Evolutionary conservation across 176 grass and related monocot genomes (phyloP).

Genomic region (Bothriochloa decipiens): DNA sequence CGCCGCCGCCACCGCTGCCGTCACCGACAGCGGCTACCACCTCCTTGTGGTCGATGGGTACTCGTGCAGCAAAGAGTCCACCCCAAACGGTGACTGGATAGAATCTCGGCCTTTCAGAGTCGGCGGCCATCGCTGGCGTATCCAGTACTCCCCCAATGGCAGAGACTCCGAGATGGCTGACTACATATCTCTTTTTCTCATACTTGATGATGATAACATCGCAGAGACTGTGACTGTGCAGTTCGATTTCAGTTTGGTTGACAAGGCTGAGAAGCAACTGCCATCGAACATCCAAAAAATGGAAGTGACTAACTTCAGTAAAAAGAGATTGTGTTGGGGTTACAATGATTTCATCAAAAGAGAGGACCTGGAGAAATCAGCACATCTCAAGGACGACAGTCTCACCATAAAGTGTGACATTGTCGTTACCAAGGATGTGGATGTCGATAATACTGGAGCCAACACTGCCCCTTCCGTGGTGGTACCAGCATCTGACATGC

Average conservation of each 20-base stretch:
- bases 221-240: not conserved
- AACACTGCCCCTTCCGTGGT: not conserved
- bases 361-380: not conserved
- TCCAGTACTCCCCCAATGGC: slow-evolving; percentile 36
- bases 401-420: not conserved
- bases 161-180: not conserved
- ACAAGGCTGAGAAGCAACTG: not conserved
- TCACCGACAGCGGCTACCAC: not conserved
- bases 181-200: slow-evolving; percentile 21
- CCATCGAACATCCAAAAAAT: fast-evolving
- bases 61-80: not conserved
- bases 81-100: not conserved
- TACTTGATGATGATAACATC: not conserved
- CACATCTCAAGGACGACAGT: not conserved
- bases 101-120: slow-evolving; percentile 12
- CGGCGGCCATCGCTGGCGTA: slow-evolving; percentile 24
- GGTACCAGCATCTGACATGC: slow-evolving; percentile 13
- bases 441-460: not conserved
- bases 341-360: not conserved
- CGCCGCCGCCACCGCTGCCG: too few relatives aligned
- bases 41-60: not conserved
- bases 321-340: fast-evolving
- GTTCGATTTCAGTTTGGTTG: not conserved
- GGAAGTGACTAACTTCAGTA: not conserved
- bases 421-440: not conserved